Conservation (phyloP, 179 eudicot species). For the Carnegiea gigantea region DNA sequence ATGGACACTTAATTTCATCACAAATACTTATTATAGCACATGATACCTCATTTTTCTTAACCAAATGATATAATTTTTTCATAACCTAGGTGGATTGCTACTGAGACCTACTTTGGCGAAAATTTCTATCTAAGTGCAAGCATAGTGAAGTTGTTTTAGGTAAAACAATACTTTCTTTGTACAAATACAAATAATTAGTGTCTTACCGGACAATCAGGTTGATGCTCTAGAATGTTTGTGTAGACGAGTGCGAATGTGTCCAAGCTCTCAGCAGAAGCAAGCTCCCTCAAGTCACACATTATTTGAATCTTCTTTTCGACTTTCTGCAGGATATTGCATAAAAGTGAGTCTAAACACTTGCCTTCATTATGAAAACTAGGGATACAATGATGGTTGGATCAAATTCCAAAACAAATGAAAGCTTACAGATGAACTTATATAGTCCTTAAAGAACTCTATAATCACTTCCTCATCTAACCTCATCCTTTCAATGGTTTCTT, state of each 20-base stretch:
- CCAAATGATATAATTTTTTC: too few relatives aligned
- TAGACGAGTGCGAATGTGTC: slow-evolving; percentile 95
- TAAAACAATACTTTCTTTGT: neutral
- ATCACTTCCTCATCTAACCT: slow-evolving; percentile 94
- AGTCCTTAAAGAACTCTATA: slow-evolving; percentile 93
- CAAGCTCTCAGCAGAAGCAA: slow-evolving; percentile 97
- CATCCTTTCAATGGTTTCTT: slow-evolving; percentile 98
- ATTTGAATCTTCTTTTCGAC: slow-evolving; percentile 81
- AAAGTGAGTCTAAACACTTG: neutral
- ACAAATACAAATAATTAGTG: neutral
- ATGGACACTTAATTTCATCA: neutral
- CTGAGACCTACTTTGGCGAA: too few relatives aligned
- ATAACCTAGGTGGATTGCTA: too few relatives aligned
- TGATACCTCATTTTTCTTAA: too few relatives aligned
- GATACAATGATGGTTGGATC: too few relatives aligned
- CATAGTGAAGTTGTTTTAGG: neutral
- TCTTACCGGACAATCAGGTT: slow-evolving; percentile 98
- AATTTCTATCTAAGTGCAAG: neutral
- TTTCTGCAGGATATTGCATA: slow-evolving; percentile 51
- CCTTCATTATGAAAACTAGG: neutral
- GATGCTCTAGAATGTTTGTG: slow-evolving; percentile 93
- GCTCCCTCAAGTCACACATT: slow-evolving; percentile 85
- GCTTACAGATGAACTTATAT: slow-evolving; percentile 79
- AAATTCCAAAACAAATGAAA: neutral
- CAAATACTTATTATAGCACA: too few relatives aligned